Conservation (phyloP, 2,329 filamentous ascomycete species). For the Monosporascus sp. region DNA sequence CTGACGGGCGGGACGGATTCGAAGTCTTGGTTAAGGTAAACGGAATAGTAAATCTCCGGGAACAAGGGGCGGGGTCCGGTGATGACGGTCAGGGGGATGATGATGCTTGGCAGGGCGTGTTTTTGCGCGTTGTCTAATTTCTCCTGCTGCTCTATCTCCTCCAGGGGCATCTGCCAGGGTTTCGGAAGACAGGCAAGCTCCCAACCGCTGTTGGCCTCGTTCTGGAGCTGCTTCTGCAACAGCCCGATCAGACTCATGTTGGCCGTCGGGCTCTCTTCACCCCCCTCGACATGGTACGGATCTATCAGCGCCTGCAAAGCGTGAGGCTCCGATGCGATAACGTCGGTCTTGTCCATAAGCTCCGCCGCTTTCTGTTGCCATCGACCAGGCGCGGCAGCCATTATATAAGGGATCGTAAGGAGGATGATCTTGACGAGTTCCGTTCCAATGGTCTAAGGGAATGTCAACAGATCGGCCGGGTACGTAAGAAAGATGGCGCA, state of each 20-base stretch:
- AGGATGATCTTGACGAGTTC: slow-evolving; percentile 97
- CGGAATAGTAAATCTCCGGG: slow-evolving; percentile 89
- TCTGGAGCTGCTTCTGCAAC: slow-evolving; percentile 79
- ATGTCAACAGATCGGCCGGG: neutral
- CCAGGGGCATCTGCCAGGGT: slow-evolving; percentile 59
- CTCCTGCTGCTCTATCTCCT: slow-evolving; percentile 55
- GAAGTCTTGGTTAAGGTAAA: slow-evolving; percentile 81
- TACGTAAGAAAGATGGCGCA: neutral
- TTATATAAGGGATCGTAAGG: slow-evolving; percentile 85
- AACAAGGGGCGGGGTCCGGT: slow-evolving; percentile 74
- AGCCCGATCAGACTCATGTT: slow-evolving; percentile 68
- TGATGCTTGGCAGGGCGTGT: slow-evolving; percentile 71
- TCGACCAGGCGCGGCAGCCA: slow-evolving; percentile 66
- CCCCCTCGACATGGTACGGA: slow-evolving; percentile 65
- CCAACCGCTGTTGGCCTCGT: slow-evolving; percentile 71
- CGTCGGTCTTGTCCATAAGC: slow-evolving; percentile 88
- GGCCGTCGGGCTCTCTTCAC: slow-evolving; percentile 58
- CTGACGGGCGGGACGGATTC: slow-evolving; percentile 78
- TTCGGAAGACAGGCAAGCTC: slow-evolving; percentile 63
- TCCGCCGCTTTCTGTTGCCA: slow-evolving; percentile 70
- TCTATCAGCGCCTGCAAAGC: slow-evolving; percentile 81
- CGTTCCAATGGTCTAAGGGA: slow-evolving; percentile 57
- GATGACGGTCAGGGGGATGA: slow-evolving; percentile 69
- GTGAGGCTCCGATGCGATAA: slow-evolving; percentile 86
- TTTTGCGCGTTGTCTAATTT: slow-evolving; percentile 59